Evolutionary conservation across 1,284 basidiomycete genomes (phyloP).

Genomic region (Tremellales sp.): DNA sequence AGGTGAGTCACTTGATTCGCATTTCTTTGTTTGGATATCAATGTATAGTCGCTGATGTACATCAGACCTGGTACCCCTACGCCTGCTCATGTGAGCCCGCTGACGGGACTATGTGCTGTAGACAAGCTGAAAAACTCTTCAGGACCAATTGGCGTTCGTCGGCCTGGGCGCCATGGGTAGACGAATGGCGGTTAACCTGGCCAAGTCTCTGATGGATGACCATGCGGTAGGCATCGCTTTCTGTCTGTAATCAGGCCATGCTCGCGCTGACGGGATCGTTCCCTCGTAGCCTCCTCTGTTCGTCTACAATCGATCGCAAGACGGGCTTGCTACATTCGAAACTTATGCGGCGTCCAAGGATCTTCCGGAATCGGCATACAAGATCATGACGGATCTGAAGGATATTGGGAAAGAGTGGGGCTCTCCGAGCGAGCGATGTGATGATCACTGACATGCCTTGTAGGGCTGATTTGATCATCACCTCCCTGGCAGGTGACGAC

Average conservation of each 20-base stretch:
- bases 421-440: too few relatives aligned
- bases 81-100: constrained; percentile 31
- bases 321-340: constrained; percentile 38
- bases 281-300: constrained; percentile 37
- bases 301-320: constrained; percentile 45
- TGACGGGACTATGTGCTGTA: not conserved
- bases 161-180: constrained; percentile 50
- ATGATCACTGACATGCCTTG: not conserved
- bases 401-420: constrained; percentile 44
- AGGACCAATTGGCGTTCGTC: constrained; percentile 46
- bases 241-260: too few relatives aligned
- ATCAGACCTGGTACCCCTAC: constrained; percentile 38
- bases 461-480: constrained; percentile 75
- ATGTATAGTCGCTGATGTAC: constrained; percentile 2
- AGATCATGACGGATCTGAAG: constrained; percentile 33
- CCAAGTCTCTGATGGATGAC: constrained; percentile 21
- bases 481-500: constrained; percentile 68
- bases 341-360: constrained; percentile 29
- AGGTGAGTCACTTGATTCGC: constrained; percentile 22
- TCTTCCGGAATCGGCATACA: constrained; percentile 29
- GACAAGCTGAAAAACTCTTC: not conserved
- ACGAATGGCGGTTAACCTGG: constrained; percentile 47
- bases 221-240: constrained; percentile 13
- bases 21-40: constrained; percentile 2
- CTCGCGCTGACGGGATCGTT: too few relatives aligned